Evolutionary conservation across 768 basidiomycete genomes (phyloP), one percentile per base, ranked within the genome.

Genomic region (Serendipita indica): DNA sequence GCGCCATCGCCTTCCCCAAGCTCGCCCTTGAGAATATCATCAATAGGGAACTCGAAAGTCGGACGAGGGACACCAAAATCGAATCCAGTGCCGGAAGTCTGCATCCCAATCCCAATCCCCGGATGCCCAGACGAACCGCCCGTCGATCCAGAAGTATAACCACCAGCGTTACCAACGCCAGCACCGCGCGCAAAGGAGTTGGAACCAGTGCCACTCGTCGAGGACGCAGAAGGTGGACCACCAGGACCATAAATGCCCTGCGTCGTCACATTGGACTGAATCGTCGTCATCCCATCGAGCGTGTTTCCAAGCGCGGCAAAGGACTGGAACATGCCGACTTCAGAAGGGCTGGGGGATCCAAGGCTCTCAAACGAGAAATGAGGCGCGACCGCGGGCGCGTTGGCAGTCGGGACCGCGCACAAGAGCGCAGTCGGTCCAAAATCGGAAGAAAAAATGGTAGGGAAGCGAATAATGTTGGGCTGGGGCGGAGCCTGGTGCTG

Each of bases 1-100:
- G 16, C 45, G 22, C 45, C 45, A 46, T 14, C 22, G 10, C 45
- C 45, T 14, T 46, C 45, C 35, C 10, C n/a, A 10, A 10, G 80
- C 64, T 74, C 73, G 57, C 70, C 71, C 62, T 76, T 74, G 61
- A 90, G 77, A 60, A 90, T 75, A 62, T 91, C 87, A 63, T 91
- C 87, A n/a, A 90, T 77, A 3, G 84, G 83, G 27, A 89, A 79
- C 67, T 90, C 87, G 65, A 89, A 89, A 39, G 89, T 89, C 0
- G 87, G 89, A 10, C 87, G 80, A 6, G 72, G 68, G 62, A 89
- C 80, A 69, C 76, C 77, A 65, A 87, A 78, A 33, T 75, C 71
- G 59, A 46, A 46, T 14, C 45, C 59, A 60, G 58, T 46, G 10
- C 22, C 45, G 22, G 45, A 10, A 16, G 13, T 46, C 45, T 46